Conservation (phyloP, 2,329 filamentous ascomycete species). For the Penicillium palitans region DNA sequence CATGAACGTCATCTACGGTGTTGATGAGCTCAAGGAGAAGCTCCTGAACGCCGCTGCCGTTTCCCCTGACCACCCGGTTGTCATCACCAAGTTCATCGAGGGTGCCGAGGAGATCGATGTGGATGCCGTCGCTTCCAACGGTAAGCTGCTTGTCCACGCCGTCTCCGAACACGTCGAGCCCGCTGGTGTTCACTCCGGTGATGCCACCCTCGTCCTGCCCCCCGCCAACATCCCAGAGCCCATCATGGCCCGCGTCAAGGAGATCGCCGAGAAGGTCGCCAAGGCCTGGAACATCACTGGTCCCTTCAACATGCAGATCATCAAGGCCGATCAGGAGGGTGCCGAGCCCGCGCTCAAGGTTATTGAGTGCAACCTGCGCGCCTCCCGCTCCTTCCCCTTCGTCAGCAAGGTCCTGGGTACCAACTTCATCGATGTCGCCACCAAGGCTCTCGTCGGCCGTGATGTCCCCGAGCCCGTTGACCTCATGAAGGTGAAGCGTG, state of each 20-base stretch:
- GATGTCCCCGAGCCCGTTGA: slow-evolving; percentile 82
- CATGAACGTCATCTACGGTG: slow-evolving; percentile 93
- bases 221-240: slow-evolving; percentile 74
- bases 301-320: slow-evolving; percentile 99
- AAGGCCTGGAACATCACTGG: slow-evolving; percentile 97
- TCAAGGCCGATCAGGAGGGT: slow-evolving; percentile 80
- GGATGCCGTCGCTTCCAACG: slow-evolving; percentile 84
- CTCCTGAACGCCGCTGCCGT: slow-evolving; percentile 86
- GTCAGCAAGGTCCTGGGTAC: slow-evolving; percentile 94
- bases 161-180: slow-evolving; percentile 96
- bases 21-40: slow-evolving; percentile 91
- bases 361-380: slow-evolving; percentile 97
- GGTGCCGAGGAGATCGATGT: slow-evolving; percentile 95
- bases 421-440: slow-evolving; percentile 96
- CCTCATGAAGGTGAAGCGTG: slow-evolving; percentile 82
- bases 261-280: slow-evolving; percentile 93
- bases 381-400: slow-evolving; percentile 96
- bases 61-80: slow-evolving; percentile 94
- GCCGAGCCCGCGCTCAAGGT: slow-evolving; percentile 81
- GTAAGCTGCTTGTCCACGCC: slow-evolving; percentile 85
- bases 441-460: slow-evolving; percentile 83
- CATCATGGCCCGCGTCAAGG: slow-evolving; percentile 85
- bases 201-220: slow-evolving; percentile 90
- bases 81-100: slow-evolving; percentile 98
- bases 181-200: slow-evolving; percentile 96